Evolutionary conservation across 495 filamentous ascomycete genomes (phyloP).

Genomic region (Patellaria atrata): DNA sequence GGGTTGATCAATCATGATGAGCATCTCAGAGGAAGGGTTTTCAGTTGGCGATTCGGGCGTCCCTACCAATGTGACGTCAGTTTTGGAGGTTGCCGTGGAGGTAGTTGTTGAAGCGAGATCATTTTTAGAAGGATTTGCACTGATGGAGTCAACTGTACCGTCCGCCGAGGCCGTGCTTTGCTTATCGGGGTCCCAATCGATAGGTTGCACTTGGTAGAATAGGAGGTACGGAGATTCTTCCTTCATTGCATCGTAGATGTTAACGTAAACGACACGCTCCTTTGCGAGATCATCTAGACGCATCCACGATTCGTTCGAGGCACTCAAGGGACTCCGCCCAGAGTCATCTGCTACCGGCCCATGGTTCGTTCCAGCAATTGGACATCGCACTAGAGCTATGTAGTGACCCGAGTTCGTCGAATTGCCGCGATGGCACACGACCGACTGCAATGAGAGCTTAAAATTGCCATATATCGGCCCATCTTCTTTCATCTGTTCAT

Average conservation of each 20-base stretch:
- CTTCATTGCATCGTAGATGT: conserved; percentile 60
- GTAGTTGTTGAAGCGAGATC: conserved; percentile 7
- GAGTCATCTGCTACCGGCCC: not conserved
- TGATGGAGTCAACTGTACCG: conserved; percentile 36
- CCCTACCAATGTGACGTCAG: conserved; percentile 3
- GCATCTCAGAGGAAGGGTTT: conserved; percentile 3
- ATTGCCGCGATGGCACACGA: conserved; percentile 80
- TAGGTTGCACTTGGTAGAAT: conserved; percentile 87
- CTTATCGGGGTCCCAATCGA: conserved; percentile 44
- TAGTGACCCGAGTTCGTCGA: conserved; percentile 91
- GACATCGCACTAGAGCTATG: conserved; percentile 61
- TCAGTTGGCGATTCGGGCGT: conserved; percentile 5
- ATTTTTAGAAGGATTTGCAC: conserved; percentile 34
- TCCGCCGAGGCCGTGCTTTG: conserved; percentile 36
- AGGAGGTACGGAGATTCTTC: conserved; percentile 88
- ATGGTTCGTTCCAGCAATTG: conserved; percentile 15
- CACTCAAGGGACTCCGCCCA: conserved; percentile 5
- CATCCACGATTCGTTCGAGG: conserved; percentile 57
- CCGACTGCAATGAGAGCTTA: conserved; percentile 75
- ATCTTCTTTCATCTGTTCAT: conserved; percentile 51
- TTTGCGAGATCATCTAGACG: conserved; percentile 73
- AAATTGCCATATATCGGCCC: conserved; percentile 64
- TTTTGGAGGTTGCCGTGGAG: conserved; percentile 8
- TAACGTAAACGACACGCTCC: conserved; percentile 57
- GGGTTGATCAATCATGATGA: not conserved